Evolutionary conservation across 176 grass and related monocot species (phyloP), one percentile per base, ranked within the genome.

Genomic region (Oryza punctata): DNA sequence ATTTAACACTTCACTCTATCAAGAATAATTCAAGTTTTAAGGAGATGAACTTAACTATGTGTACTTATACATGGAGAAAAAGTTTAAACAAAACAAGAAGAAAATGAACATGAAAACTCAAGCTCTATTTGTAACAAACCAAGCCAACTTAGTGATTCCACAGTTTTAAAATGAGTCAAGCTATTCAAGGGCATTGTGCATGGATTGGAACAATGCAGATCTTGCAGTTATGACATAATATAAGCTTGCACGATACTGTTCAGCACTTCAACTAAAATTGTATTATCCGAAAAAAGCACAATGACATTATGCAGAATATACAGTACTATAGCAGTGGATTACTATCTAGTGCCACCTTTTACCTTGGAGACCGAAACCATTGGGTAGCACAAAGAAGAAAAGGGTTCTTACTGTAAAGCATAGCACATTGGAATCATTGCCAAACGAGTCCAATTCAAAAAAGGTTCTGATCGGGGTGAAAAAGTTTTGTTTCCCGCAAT

Each of bases 381-480:
- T 63, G 78, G 69, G 63, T 73, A 84, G 70, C 86, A 83, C 63
- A 60, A 70, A 80, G 76, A 67, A 86, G 80, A 73, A 81, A 91
- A 77, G 45, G 52, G 70, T 70, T 78, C 76, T 46, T 76, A 75
- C 32, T 63, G 70, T 75, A 68, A 82, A 78, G 72, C 63, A 82
- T 18, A 88, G 44, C 85, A 59, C 72, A 84, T 65, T 73, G 35
- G 59, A 82, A 85, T 82, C 67, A 86, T 77, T 81, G 83, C 82
- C 64, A 87, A 87, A 87, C 78, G 75, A 79, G 84, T 83, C 83
- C 37, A 84, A 84, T 90, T 90, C 74, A 88, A 82, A 87, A 87
- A 90, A 74, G 85, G 74, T 63, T 84, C 73, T 40, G 69, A 81
- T 90, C 87, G 59, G 60, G 68, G 63, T 63, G 79, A 88, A 90